Evolutionary conservation across 2,329 filamentous ascomycete species (phyloP).

Genomic region (Exophiala alcalophila): DNA sequence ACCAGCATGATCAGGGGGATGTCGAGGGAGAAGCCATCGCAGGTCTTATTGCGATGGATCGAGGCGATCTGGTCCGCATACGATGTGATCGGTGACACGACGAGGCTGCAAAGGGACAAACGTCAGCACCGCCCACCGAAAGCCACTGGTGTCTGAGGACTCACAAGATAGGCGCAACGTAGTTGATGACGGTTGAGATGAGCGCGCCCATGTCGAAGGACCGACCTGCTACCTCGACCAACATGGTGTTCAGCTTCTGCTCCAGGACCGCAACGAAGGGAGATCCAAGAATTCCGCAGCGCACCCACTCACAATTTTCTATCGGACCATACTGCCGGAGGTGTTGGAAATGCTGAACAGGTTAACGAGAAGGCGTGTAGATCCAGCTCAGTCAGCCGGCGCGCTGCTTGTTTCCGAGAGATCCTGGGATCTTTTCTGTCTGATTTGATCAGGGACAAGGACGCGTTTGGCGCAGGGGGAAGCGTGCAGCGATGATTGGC

Average conservation of each 20-base stretch:
- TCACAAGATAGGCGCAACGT: slow-evolving; percentile 51
- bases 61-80: slow-evolving; percentile 66
- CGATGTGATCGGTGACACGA: slow-evolving; percentile 61
- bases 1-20: slow-evolving; percentile 66
- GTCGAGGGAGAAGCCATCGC: slow-evolving; percentile 63
- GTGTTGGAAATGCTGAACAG: not conserved
- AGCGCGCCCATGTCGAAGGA: slow-evolving; percentile 15
- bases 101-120: slow-evolving; percentile 47
- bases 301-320: too few species aligned
- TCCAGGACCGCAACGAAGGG: too few species aligned
- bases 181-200: slow-evolving; percentile 39
- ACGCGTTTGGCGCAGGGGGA: slow-evolving; percentile 1
- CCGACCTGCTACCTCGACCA: slow-evolving; percentile 1
- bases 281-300: too few species aligned
- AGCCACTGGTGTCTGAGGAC: slow-evolving; percentile 26
- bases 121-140: slow-evolving; percentile 2
- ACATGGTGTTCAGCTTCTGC: not conserved
- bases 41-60: slow-evolving; percentile 59
- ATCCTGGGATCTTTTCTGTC: slow-evolving; percentile 2
- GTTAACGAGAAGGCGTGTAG: not conserved
- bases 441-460: slow-evolving; percentile 5
- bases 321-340: not conserved
- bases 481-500: not conserved
- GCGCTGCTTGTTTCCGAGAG: not conserved
- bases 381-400: slow-evolving; percentile 7